A percentile compares a stretch with the other conserved stretches of the same genome.
Evolutionary conservation across 2,329 filamentous ascomycete genomes (phyloP).

Genomic region (Sporothrix brasiliensis): DNA sequence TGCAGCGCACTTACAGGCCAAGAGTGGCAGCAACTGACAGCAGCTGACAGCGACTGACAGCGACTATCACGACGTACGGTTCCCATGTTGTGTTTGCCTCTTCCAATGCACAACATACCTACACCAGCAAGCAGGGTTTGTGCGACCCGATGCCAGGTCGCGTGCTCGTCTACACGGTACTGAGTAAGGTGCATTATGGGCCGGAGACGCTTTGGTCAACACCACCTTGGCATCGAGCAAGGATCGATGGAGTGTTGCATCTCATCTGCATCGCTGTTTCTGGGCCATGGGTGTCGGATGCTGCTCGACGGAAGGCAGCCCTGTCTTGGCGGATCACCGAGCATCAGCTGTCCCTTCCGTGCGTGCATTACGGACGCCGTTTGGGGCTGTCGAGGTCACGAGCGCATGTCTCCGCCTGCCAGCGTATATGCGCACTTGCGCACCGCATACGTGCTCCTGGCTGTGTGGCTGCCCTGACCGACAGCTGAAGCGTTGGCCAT

Average conservation of each 20-base stretch:
- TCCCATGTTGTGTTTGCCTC: too few species aligned
- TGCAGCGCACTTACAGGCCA: background rate
- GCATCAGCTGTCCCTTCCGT: background rate
- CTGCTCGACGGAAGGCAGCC: background rate
- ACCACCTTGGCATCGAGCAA: background rate
- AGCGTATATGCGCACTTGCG: background rate
- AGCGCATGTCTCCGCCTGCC: constrained; percentile 16
- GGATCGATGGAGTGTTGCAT: too few species aligned
- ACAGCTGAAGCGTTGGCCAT: background rate
- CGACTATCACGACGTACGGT: too few species aligned
- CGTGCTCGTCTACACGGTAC: constrained; percentile 19
- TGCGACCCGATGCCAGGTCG: background rate
- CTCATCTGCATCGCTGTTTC: background rate
- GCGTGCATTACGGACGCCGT: background rate
- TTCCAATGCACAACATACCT: background rate
- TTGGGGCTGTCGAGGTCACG: constrained; percentile 18
- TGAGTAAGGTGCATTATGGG: background rate
- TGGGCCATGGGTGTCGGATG: background rate
- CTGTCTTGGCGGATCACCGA: constrained; percentile 1
- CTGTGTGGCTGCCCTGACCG: background rate
- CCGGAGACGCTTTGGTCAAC: background rate
- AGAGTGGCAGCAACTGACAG: background rate
- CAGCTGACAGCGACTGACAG: background rate
- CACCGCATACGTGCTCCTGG: constrained; percentile 1
- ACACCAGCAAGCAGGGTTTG: background rate